phyloP scores from a whole-genome alignment of 2,329 filamentous ascomycete species.

The Neoascochyta sp. region DNA sequence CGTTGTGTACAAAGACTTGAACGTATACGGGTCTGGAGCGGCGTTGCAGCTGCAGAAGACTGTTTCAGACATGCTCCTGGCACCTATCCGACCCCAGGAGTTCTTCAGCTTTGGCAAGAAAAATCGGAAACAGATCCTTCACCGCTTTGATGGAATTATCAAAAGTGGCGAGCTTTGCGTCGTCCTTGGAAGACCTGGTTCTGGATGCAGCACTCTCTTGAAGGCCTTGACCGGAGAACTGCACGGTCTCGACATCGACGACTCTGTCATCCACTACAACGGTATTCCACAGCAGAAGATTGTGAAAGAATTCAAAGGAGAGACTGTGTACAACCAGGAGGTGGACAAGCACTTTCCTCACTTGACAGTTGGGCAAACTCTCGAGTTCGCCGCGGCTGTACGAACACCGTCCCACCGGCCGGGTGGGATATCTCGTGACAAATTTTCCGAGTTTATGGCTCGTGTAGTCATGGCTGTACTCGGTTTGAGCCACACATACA shows the following conservation, averaged over 20 bases:
- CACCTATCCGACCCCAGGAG: conserved; percentile 57
- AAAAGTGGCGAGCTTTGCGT: conserved; percentile 49
- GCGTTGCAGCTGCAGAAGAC: conserved; percentile 67
- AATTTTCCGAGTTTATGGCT: conserved; percentile 46
- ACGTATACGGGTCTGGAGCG: conserved; percentile 63
- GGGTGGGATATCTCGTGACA: conserved; percentile 38
- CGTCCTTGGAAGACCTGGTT: conserved; percentile 49
- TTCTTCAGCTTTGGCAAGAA: conserved; percentile 49
- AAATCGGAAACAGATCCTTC: conserved; percentile 54
- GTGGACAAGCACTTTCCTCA: conserved; percentile 54
- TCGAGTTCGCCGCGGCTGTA: conserved; percentile 54
- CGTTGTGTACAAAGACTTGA: conserved; percentile 62
- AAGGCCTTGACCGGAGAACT: conserved; percentile 61
- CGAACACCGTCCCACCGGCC: conserved; percentile 47
- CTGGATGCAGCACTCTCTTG: conserved; percentile 62
- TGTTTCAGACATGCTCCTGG: conserved; percentile 56
- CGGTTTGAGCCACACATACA: conserved; percentile 53
- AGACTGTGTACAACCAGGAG: conserved; percentile 47
- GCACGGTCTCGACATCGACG: conserved; percentile 54
- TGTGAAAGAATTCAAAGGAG: conserved; percentile 48
- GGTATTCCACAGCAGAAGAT: conserved; percentile 47
- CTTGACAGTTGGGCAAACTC: conserved; percentile 55
- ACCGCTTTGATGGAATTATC: conserved; percentile 52
- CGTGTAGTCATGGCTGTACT: conserved; percentile 54
- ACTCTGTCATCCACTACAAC: conserved; percentile 59